Percentiles rank a stretch among this genome's conserved stretches.
These are phyloP conservation scores for Daldinia sp. DNA, from an alignment of 2,329 filamentous ascomycete genomes.

Conservation along the genomic window DNA sequence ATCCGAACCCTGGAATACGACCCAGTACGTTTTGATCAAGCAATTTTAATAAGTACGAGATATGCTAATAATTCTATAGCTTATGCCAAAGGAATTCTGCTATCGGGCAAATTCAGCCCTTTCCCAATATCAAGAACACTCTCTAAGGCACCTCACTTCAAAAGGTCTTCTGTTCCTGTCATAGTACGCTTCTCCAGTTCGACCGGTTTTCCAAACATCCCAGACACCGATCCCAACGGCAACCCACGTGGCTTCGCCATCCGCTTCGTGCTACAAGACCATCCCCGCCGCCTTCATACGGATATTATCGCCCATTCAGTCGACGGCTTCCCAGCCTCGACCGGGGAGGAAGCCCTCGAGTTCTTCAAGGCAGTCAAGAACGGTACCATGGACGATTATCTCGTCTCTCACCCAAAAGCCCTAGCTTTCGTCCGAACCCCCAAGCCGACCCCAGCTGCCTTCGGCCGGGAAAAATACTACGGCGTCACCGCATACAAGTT, in stretches of 20 bases:
- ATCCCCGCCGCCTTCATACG: conserved; percentile 22
- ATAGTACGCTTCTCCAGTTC: conserved; percentile 26
- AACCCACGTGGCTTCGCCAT: conserved; percentile 25
- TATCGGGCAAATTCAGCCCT: conserved; percentile 16
- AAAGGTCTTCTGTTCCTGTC: conserved; percentile 13
- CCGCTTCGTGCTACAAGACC: conserved; percentile 17
- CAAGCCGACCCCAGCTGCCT: conserved; percentile 19
- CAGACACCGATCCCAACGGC: conserved; percentile 14
- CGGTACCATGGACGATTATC: conserved; percentile 7
- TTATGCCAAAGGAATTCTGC: conserved; percentile 23
- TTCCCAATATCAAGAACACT: background rate
- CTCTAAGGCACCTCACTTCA: conserved; percentile 27
- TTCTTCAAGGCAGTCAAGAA: conserved; percentile 20
- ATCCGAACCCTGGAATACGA: conserved; percentile 22
- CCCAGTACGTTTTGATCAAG: conserved; percentile 8
- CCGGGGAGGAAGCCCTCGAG: conserved; percentile 12
- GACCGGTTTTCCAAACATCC: conserved; percentile 8
- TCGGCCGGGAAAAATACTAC: conserved; percentile 18
- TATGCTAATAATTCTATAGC: conserved; percentile 12
- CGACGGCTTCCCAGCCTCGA: conserved; percentile 22
- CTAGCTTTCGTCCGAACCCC: conserved; percentile 8
- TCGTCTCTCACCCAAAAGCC: conserved; percentile 17
- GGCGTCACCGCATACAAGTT: conserved; percentile 26
- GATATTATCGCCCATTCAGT: conserved; percentile 29
- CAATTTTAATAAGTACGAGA: background rate